phyloP scores from a whole-genome alignment of 2,329 filamentous ascomycete genomes.

The Aspergillus niger region DNA sequence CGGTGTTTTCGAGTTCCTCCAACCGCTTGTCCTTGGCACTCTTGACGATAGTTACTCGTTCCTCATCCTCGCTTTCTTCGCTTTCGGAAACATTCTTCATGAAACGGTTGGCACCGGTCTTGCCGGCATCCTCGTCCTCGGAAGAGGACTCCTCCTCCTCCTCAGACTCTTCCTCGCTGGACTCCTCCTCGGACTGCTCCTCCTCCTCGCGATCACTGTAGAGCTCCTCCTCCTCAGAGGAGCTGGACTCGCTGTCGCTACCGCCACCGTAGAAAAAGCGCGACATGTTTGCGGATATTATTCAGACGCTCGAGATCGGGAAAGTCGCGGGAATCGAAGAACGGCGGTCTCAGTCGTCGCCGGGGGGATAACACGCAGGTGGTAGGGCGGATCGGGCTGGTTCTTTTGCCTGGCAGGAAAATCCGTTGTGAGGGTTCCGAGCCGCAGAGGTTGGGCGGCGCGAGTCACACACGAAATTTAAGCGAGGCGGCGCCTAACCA shows the following conservation, averaged over 20 bases:
- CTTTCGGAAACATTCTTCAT: slow-evolving; percentile 76
- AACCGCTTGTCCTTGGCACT: slow-evolving; percentile 97
- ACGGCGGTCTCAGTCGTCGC: slow-evolving; percentile 24
- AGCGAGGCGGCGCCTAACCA: slow-evolving; percentile 45
- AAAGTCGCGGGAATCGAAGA: slow-evolving; percentile 24
- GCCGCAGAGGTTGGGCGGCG: slow-evolving; percentile 30
- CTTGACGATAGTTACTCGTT: slow-evolving; percentile 83
- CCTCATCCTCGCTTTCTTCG: slow-evolving; percentile 81
- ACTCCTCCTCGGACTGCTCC: slow-evolving; percentile 57
- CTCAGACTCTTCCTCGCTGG: slow-evolving; percentile 58
- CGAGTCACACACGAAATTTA: slow-evolving; percentile 49
- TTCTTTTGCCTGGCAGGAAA: slow-evolving; percentile 23
- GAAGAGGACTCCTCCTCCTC: slow-evolving; percentile 57
- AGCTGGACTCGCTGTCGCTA: slow-evolving; percentile 94
- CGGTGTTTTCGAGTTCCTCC: slow-evolving; percentile 87
- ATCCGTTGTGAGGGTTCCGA: slow-evolving; percentile 30
- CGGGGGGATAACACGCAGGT: slow-evolving; percentile 18
- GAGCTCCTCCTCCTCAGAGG: slow-evolving; percentile 90
- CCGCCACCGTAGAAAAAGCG: slow-evolving; percentile 96
- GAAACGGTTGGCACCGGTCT: slow-evolving; percentile 77
- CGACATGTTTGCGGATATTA: slow-evolving; percentile 68
- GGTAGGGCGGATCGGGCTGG: slow-evolving; percentile 13
- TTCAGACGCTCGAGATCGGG: slow-evolving; percentile 19
- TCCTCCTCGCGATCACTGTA: slow-evolving; percentile 77
- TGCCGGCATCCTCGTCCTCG: slow-evolving; percentile 57